Base-by-base conservation (phyloP, 371 early-diverging fungal species). In the Spraguea lophii region DNA sequence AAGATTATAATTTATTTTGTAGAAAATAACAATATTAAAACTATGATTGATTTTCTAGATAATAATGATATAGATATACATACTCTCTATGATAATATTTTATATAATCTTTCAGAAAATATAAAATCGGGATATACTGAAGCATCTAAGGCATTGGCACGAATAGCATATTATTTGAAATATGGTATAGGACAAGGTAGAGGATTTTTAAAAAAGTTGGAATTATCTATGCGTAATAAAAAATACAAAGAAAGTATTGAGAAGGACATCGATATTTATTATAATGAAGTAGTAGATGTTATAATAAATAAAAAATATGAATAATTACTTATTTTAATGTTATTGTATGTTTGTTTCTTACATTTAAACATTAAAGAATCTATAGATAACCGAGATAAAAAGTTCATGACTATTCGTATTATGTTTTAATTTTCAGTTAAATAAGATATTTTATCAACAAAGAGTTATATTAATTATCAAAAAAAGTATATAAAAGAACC, bases 91-190 rank as follows among this genome's bases (percentile, higher is more conserved):
- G 44, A 52, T 19, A 6, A 43, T 23, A 35, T 57, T 13, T 36
- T 52, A 15, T 43, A 45, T 23, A 61, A 57, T 41, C 40, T 61
- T 12, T 41, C 47, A 19, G 52, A 55, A 45, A 49, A 44, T 15
- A 61, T 61, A 12, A 61, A 61, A 25, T 52, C 51, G 30, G 62
- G 56, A 40, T 42, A 56, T 44, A 52, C 57, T 26, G 46, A 27
- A 3, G 44, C 34, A 0, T 57, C 53, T 3, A 10, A 46, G 13
- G 35, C 46, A 1, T 44, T 61, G 4, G 56, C 47, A 13, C 45
- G 39, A 30, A 21, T 61, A 26, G 38, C 40, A 15, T 25, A 57
- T 21, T 46, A 46, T 44, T 16, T 46, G 21, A 43, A 36, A 27
- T 61, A 54, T 48, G 37, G 38, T 15, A 35, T 24, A 21, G 30